Evolutionary conservation across 2,329 filamentous ascomycete species (phyloP).

Genomic region (Purpureocillium lavendulum): DNA sequence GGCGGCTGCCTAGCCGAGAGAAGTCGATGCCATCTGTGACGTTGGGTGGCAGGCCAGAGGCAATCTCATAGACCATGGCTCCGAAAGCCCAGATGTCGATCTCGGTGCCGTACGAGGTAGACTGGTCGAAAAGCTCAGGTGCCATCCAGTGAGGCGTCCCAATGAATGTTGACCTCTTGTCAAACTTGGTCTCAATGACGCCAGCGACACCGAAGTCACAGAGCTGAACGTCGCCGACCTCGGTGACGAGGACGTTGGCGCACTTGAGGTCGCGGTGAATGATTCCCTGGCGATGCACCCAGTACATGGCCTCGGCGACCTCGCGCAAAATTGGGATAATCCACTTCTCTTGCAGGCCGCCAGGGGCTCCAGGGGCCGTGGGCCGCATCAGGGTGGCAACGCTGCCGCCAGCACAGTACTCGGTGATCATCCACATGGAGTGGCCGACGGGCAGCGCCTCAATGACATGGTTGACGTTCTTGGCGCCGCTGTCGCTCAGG

Average conservation of each 20-base stretch:
- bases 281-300: slow-evolving; percentile 61
- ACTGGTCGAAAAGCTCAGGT: slow-evolving; percentile 62
- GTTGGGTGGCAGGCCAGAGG: slow-evolving; percentile 68
- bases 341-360: slow-evolving; percentile 61
- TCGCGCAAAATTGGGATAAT: slow-evolving; percentile 61
- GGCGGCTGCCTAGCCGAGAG: slow-evolving; percentile 44
- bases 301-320: slow-evolving; percentile 56
- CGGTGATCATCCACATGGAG: slow-evolving; percentile 81
- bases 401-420: slow-evolving; percentile 79
- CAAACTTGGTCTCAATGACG: slow-evolving; percentile 64
- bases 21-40: slow-evolving; percentile 42
- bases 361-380: slow-evolving; percentile 52
- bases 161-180: slow-evolving; percentile 73
- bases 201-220: slow-evolving; percentile 82
- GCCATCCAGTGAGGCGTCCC: slow-evolving; percentile 86
- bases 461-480: slow-evolving; percentile 75
- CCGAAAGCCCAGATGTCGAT: slow-evolving; percentile 84
- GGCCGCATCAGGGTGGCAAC: slow-evolving; percentile 66
- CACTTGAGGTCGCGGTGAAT: slow-evolving; percentile 67
- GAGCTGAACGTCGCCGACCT: slow-evolving; percentile 68
- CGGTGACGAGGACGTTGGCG: slow-evolving; percentile 73
- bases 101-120: slow-evolving; percentile 59
- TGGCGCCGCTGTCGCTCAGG: slow-evolving; percentile 64
- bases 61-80: slow-evolving; percentile 73
- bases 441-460: slow-evolving; percentile 71